A percentile compares a stretch with the other conserved stretches of the same genome.
phyloP scores from a whole-genome alignment of 1,284 basidiomycete species.

The Fomitopsis pinicola region DNA sequence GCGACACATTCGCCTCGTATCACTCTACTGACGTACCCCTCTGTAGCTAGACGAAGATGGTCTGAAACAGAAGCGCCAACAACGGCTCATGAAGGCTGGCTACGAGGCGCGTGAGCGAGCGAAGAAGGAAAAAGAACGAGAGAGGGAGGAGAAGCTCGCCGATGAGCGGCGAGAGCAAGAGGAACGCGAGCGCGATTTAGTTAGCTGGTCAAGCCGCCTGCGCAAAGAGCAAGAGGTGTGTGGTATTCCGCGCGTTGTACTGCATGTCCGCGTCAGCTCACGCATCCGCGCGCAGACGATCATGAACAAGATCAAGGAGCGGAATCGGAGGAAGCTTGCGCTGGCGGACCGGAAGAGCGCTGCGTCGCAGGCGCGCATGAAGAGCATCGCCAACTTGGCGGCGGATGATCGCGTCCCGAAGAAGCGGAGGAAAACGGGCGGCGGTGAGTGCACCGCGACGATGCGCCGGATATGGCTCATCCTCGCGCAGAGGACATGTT shows the following conservation, averaged over 20 bases:
- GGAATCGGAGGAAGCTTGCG: slow-evolving; percentile 79
- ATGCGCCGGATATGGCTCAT: neutral
- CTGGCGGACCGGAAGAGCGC: slow-evolving; percentile 89
- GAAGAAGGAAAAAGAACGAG: slow-evolving; percentile 86
- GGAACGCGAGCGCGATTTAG: slow-evolving; percentile 68
- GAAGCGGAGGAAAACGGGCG: slow-evolving; percentile 75
- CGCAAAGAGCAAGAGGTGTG: slow-evolving; percentile 75
- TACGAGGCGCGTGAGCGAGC: slow-evolving; percentile 88
- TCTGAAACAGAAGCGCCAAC: slow-evolving; percentile 92
- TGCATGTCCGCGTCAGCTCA: neutral
- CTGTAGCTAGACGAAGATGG: slow-evolving; percentile 84
- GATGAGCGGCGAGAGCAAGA: slow-evolving; percentile 76
- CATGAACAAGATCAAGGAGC: slow-evolving; percentile 83
- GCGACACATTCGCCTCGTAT: neutral
- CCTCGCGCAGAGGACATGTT: slow-evolving; percentile 79
- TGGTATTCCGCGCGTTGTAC: neutral
- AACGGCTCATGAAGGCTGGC: slow-evolving; percentile 91
- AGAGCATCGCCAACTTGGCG: slow-evolving; percentile 91
- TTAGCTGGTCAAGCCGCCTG: slow-evolving; percentile 70
- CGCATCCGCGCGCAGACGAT: slow-evolving; percentile 46
- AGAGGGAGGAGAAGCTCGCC: slow-evolving; percentile 71
- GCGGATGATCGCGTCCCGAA: slow-evolving; percentile 76
- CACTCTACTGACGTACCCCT: neutral
- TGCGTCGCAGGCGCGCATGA: slow-evolving; percentile 96
- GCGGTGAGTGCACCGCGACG: slow-evolving; percentile 44